These are phyloP conservation scores for Colletotrichum incanum DNA, from an alignment of 2,329 filamentous ascomycete genomes.

Conservation along the genomic window DNA sequence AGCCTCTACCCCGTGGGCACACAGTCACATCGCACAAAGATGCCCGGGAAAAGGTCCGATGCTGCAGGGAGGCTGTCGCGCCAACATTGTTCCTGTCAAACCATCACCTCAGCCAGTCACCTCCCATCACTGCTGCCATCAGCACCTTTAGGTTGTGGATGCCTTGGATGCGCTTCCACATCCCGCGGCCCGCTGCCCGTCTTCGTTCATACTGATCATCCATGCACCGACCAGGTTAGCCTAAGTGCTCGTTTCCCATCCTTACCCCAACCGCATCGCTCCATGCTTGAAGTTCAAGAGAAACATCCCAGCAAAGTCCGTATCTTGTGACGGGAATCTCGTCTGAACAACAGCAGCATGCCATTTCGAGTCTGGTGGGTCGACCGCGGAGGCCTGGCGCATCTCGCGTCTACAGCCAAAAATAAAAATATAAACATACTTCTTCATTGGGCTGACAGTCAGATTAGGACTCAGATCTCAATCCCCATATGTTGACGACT, in stretches of 20 bases:
- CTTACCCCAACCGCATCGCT: slow-evolving; percentile 23
- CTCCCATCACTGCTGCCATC: slow-evolving; percentile 6
- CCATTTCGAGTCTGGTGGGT: slow-evolving; percentile 14
- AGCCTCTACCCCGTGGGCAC: slow-evolving; percentile 23
- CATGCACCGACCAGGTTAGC: slow-evolving; percentile 27
- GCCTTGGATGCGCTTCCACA: slow-evolving; percentile 2
- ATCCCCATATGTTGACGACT: not conserved
- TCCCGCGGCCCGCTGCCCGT: slow-evolving; percentile 21
- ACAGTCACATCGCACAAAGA: slow-evolving; percentile 39
- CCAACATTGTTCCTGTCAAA: slow-evolving; percentile 36
- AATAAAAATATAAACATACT: slow-evolving; percentile 12
- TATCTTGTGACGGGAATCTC: slow-evolving; percentile 12
- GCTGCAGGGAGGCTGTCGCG: slow-evolving; percentile 37
- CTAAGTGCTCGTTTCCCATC: slow-evolving; percentile 17
- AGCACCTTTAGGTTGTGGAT: not conserved
- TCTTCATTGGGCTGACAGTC: not conserved
- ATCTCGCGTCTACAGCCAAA: slow-evolving; percentile 34
- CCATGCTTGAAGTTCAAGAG: slow-evolving; percentile 7
- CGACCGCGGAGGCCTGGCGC: slow-evolving; percentile 18
- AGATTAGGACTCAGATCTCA: not conserved
- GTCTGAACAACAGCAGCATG: slow-evolving; percentile 30
- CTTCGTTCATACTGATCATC: slow-evolving; percentile 10
- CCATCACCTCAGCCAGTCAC: slow-evolving; percentile 7
- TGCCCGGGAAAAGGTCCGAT: slow-evolving; percentile 42
- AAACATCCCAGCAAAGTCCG: slow-evolving; percentile 30